Conservation (phyloP, 2,329 filamentous ascomycete species). For the Paraphoma chrysanthemicola region DNA sequence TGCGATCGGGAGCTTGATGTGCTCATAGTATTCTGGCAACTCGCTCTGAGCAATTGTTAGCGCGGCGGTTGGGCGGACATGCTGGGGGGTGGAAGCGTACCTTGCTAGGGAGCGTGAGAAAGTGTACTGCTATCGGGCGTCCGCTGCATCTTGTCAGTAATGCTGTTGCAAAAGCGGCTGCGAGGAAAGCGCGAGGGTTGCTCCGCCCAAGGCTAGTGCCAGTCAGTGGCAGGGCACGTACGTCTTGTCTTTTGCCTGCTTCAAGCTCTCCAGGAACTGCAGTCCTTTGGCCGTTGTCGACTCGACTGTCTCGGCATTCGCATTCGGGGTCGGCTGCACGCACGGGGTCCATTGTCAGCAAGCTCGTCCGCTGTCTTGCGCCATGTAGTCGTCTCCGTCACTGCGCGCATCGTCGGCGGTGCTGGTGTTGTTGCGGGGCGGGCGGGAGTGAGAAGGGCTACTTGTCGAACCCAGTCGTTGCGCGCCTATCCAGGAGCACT, state of each 20-base stretch:
- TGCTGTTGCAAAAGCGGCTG: not conserved
- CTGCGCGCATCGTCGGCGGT: conserved; percentile 32
- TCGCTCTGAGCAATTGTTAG: conserved; percentile 53
- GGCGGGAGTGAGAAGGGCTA: conserved; percentile 34
- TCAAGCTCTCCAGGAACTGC: conserved; percentile 76
- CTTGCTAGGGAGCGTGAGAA: conserved; percentile 72
- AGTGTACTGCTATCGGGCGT: conserved; percentile 75
- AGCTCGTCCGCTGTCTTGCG: conserved; percentile 3
- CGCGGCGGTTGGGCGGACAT: conserved; percentile 9
- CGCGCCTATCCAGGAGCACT: conserved; percentile 38
- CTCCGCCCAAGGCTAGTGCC: conserved; percentile 2
- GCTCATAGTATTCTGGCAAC: conserved; percentile 78
- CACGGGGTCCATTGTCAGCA: conserved; percentile 36
- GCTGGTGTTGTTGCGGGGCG: conserved; percentile 34
- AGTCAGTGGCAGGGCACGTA: conserved; percentile 53
- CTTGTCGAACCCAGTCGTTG: conserved; percentile 45
- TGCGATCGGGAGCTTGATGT: conserved; percentile 79
- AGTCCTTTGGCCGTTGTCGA: conserved; percentile 75
- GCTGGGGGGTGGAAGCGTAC: conserved; percentile 44
- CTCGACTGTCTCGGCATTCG: conserved; percentile 64
- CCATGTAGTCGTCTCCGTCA: not conserved
- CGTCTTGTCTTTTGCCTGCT: conserved; percentile 81
- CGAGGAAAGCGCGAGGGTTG: conserved; percentile 3
- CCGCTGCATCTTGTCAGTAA: conserved; percentile 56
- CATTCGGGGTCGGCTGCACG: conserved; percentile 36